Percentiles rank a stretch among this genome's conserved stretches.
Evolutionary conservation across 805 yeast genomes (phyloP).

Genomic region (Diddensiella transvaalensis): DNA sequence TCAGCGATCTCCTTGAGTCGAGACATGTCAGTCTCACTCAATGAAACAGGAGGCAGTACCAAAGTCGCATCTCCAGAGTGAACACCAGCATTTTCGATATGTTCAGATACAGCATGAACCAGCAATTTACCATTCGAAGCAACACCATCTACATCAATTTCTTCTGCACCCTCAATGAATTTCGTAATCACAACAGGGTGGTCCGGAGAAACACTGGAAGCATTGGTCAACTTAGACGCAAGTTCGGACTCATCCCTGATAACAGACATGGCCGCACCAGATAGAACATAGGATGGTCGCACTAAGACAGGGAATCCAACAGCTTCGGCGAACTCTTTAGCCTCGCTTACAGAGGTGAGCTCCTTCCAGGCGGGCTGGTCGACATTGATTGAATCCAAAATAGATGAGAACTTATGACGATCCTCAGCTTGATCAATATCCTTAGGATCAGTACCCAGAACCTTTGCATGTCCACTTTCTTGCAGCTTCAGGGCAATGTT

Average conservation of each 20-base stretch:
- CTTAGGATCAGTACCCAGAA: constrained; percentile 90
- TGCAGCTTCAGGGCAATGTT: constrained; percentile 88
- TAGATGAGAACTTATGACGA: constrained; percentile 94
- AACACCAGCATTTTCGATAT: constrained; percentile 97
- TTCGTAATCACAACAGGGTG: constrained; percentile 97
- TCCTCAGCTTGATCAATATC: constrained; percentile 97
- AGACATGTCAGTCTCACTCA: constrained; percentile 60
- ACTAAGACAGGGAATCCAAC: constrained; percentile 95
- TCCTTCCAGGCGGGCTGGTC: constrained; percentile 99
- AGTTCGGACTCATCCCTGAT: constrained; percentile 76
- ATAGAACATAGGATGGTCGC: constrained; percentile 94
- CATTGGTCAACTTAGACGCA: constrained; percentile 75
- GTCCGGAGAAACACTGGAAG: constrained; percentile 89
- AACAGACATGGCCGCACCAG: constrained; percentile 99
- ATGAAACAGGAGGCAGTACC: constrained; percentile 83
- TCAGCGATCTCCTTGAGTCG: constrained; percentile 86
- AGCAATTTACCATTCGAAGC: constrained; percentile 83
- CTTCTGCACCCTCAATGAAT: constrained; percentile 93
- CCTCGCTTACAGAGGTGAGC: constrained; percentile 79
- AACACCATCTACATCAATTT: constrained; percentile 96
- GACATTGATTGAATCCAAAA: constrained; percentile 85
- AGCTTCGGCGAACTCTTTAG: constrained; percentile 74
- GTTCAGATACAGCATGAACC: constrained; percentile 96
- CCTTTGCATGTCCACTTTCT: constrained; percentile 71
- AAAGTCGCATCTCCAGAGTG: constrained; percentile 99